Evolutionary conservation across 2,329 filamentous ascomycete species (phyloP), one percentile per base, ranked within the genome.

Genomic region (Nemania bipapillata): DNA sequence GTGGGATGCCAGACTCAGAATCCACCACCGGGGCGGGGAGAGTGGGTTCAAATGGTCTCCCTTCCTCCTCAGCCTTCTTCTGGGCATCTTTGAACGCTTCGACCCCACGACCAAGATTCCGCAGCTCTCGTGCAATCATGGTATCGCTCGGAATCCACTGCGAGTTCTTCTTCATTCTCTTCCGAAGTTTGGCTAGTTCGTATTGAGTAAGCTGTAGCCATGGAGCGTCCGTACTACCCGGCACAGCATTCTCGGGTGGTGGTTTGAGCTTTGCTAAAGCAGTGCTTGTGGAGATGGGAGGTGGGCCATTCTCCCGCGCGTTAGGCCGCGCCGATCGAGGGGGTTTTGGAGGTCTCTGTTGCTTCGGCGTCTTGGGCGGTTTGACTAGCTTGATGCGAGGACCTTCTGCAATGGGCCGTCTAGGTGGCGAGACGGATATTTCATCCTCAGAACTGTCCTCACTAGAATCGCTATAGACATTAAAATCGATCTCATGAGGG

Each of bases 91-190:
- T 84, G 74, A 86, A 91, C 6, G 87, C 87, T 60, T 90, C 89
- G 17, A 88, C 84, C 2, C 89, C 89, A 52, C 92, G 89, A 1
- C 90, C 90, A 20, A 93, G 85, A 22, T 84, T 84, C 77, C 91
- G 91, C 0, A 96, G 86, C 79, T 95, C 92, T 32, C 92, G 86
- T 17, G 91, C 88, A 71, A 95, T 92, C 92, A 96, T 96, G 0
- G 92, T 94, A 74, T 93, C 91, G 70, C 91, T 94, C 0, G 92
- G 92, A 2, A 88, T 90, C 92, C 92, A 96, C 4, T 92, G 90
- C 0, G 92, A 91, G 76, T 96, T 96, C 84, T 96, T 96, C 86
- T 96, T 96, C 92, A 96, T 96, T 20, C 91, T 86, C 81, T 96
- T 96, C 68, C 92, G 85, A 7, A 96, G 84, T 70, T 89, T 86